Evolutionary conservation across 495 filamentous ascomycete genomes (phyloP).

Genomic region (Astrothelium macrocarpum): DNA sequence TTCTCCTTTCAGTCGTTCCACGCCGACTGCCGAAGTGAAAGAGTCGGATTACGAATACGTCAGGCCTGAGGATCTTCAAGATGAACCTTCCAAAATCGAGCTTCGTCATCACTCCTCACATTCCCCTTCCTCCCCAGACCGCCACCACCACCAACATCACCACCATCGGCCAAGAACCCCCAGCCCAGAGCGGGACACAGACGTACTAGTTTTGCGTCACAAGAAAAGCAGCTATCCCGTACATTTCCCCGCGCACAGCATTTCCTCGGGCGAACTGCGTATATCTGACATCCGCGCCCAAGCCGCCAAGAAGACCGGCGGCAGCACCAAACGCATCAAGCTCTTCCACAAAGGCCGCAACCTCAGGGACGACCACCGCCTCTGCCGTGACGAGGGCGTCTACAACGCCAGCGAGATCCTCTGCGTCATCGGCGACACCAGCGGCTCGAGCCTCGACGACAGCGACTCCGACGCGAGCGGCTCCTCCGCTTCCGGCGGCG

Average conservation of each 20-base stretch:
- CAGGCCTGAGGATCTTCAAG: constrained; percentile 49
- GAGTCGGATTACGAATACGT: constrained; percentile 78
- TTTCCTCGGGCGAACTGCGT: constrained; percentile 63
- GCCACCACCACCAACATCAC: constrained; percentile 29
- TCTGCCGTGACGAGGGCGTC: constrained; percentile 63
- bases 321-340: constrained; percentile 52
- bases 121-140: constrained; percentile 28
- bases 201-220: constrained; percentile 67
- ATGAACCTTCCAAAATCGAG: background rate
- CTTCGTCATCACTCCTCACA: background rate
- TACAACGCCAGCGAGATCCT: constrained; percentile 54
- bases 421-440: constrained; percentile 47
- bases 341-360: constrained; percentile 76
- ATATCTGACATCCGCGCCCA: constrained; percentile 57
- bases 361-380: constrained; percentile 54
- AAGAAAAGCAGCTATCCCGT: constrained; percentile 61
- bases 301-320: constrained; percentile 52
- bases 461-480: constrained; percentile 9
- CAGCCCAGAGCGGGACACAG: constrained; percentile 44
- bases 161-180: constrained; percentile 28
- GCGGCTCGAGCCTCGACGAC: constrained; percentile 16
- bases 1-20: constrained; percentile 37
- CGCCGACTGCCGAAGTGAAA: constrained; percentile 43
- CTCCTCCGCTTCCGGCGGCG: constrained; percentile 28
- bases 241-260: constrained; percentile 72